These are phyloP conservation scores for Podospora tetraspora DNA, from an alignment of 495 filamentous ascomycete genomes.

Conservation along the genomic window DNA sequence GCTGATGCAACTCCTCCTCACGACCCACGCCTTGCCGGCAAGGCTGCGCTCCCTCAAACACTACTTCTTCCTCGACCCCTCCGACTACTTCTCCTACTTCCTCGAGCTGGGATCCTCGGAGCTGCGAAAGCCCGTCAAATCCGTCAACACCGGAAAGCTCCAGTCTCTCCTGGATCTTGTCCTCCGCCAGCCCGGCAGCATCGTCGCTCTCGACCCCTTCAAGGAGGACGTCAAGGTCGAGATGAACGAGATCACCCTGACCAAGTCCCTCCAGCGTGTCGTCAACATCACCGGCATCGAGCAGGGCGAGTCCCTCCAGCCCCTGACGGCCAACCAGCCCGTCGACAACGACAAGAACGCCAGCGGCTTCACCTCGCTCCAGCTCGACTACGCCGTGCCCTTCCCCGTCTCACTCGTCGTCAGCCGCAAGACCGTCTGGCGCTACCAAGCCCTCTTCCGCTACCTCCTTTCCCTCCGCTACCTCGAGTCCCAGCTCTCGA, in stretches of 20 bases:
- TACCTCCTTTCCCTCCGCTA: conserved; percentile 85
- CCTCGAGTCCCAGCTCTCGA: conserved; percentile 75
- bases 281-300: conserved; percentile 94
- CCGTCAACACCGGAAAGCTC: conserved; percentile 85
- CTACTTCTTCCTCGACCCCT: conserved; percentile 97
- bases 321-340: conserved; percentile 39
- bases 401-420: conserved; percentile 97
- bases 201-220: conserved; percentile 90
- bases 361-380: conserved; percentile 81
- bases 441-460: conserved; percentile 93
- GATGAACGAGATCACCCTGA: conserved; percentile 91
- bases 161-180: conserved; percentile 93
- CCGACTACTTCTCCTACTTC: conserved; percentile 97
- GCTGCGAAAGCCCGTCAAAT: conserved; percentile 77
- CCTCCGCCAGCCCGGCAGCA: conserved; percentile 87
- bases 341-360: conserved; percentile 79
- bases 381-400: conserved; percentile 89
- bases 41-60: conserved; percentile 88
- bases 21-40: conserved; percentile 83
- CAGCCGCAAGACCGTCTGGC: conserved; percentile 88
- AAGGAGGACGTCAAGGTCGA: conserved; percentile 96
- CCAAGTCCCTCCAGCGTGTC: conserved; percentile 89
- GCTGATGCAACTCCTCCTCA: conserved; percentile 83
- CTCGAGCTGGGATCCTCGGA: conserved; percentile 85
- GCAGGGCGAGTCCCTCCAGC: conserved; percentile 65